These are phyloP conservation scores for Flueggea neowawraea DNA, from an alignment of 441 rosid genomes.

Conservation along the genomic window DNA sequence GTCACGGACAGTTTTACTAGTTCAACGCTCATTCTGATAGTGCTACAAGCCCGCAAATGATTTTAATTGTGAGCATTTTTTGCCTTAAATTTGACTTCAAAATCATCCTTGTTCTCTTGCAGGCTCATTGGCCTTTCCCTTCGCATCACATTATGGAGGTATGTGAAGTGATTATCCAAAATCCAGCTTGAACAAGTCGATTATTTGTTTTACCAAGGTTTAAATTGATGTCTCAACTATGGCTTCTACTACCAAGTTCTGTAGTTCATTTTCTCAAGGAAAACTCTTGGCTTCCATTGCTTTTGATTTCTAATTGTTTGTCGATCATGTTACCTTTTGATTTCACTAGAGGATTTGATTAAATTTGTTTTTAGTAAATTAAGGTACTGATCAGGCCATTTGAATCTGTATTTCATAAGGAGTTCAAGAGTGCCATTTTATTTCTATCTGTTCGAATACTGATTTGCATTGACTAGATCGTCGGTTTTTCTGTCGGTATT, in stretches of 20 bases:
- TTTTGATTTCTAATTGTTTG: too few species aligned
- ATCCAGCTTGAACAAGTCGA: conserved; percentile 6
- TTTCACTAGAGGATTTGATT: too few species aligned
- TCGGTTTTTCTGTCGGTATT: not conserved
- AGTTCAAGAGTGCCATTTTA: too few species aligned
- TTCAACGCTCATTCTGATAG: not conserved
- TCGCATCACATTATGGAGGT: conserved; percentile 91
- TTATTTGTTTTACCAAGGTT: conserved; percentile 5
- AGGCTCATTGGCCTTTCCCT: conserved; percentile 99
- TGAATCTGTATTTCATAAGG: too few species aligned
- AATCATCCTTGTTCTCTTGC: conserved; percentile 20
- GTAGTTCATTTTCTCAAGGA: not conserved
- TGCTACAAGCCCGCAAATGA: not conserved
- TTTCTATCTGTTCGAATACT: too few species aligned
- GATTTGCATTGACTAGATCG: too few species aligned
- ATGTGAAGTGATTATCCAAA: conserved; percentile 13
- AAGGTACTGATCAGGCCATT: too few species aligned
- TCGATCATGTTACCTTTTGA: too few species aligned
- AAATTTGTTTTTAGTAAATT: too few species aligned
- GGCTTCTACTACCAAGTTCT: not conserved
- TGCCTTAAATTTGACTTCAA: not conserved
- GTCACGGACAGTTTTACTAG: not conserved
- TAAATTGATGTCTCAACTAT: not conserved
- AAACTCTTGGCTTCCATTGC: too few species aligned
- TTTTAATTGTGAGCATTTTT: not conserved